Evolutionary conservation across 441 rosid species (phyloP).

Genomic region (Capsella rubella): DNA sequence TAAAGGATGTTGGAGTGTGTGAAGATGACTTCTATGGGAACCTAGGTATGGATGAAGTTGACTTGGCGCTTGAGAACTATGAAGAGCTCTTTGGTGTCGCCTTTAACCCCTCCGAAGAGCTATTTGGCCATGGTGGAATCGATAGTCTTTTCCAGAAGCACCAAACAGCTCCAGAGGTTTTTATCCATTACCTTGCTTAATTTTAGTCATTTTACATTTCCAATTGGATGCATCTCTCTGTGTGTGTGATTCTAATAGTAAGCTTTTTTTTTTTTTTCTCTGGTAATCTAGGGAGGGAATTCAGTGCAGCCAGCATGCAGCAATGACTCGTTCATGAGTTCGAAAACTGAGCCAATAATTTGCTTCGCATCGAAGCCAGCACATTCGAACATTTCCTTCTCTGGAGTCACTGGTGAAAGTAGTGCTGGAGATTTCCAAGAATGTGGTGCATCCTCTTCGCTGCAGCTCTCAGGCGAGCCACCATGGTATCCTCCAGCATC

Average conservation of each 20-base stretch:
- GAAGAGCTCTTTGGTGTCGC: constrained; percentile 95
- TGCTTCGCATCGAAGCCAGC: constrained; percentile 62
- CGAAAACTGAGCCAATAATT: constrained; percentile 88
- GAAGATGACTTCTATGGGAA: constrained; percentile 80
- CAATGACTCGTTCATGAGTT: constrained; percentile 62
- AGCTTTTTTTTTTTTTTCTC: not conserved
- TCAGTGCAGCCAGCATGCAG: constrained; percentile 76
- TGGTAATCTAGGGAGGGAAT: constrained; percentile 49
- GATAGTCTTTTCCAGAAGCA: constrained; percentile 82
- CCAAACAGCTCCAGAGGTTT: constrained; percentile 48
- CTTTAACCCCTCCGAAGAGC: constrained; percentile 80
- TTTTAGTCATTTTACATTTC: not conserved
- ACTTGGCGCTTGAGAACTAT: constrained; percentile 84
- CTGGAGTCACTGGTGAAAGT: constrained; percentile 91
- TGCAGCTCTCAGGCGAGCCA: constrained; percentile 88
- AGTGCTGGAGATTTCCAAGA: constrained; percentile 88
- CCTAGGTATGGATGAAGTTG: constrained; percentile 90
- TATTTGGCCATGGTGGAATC: constrained; percentile 86
- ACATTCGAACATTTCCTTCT: constrained; percentile 86
- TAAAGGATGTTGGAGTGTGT: constrained; percentile 48
- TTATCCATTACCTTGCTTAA: constrained; percentile 17
- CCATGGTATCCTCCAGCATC: constrained; percentile 85
- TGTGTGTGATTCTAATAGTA: constrained; percentile 10
- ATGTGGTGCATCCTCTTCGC: constrained; percentile 79
- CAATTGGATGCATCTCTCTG: not conserved